phyloP scores from a whole-genome alignment of 1,284 basidiomycete genomes.

The Ustilago nuda region DNA sequence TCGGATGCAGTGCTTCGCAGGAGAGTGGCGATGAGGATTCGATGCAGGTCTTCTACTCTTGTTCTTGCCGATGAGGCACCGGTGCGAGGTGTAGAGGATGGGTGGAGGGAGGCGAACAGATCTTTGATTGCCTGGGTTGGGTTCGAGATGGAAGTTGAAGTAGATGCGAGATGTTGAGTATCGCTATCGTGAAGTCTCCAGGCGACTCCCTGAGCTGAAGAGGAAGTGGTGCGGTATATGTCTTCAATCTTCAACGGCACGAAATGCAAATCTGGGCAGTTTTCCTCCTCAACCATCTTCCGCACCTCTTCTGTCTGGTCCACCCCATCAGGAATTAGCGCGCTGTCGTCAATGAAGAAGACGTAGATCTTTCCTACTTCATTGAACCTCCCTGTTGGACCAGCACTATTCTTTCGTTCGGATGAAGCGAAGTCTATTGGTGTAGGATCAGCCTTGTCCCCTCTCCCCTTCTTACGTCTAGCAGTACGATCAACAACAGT shows the following conservation, averaged over 20 bases:
- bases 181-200: constrained; percentile 19
- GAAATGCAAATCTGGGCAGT: constrained; percentile 43
- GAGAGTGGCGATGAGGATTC: constrained; percentile 43
- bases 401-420: neutral
- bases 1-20: constrained; percentile 42
- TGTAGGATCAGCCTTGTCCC: constrained; percentile 4
- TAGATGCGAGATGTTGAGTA: constrained; percentile 18
- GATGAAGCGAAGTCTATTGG: neutral
- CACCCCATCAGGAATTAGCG: constrained; percentile 21
- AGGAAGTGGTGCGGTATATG: constrained; percentile 19
- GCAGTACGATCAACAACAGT: constrained; percentile 16
- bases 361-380: constrained; percentile 59
- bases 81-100: constrained; percentile 39
- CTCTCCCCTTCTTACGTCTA: constrained; percentile 13
- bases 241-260: constrained; percentile 50
- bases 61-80: constrained; percentile 53
- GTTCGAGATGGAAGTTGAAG: neutral
- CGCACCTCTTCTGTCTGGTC: constrained; percentile 38
- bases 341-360: constrained; percentile 58
- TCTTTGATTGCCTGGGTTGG: constrained; percentile 27
- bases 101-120: constrained; percentile 45
- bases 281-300: constrained; percentile 43
- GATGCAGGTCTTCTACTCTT: constrained; percentile 58
- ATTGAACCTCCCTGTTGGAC: constrained; percentile 31
- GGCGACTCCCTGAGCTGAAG: neutral